Conservation (phyloP, 1,284 basidiomycete species). For the Jaminaea rosea region DNA sequence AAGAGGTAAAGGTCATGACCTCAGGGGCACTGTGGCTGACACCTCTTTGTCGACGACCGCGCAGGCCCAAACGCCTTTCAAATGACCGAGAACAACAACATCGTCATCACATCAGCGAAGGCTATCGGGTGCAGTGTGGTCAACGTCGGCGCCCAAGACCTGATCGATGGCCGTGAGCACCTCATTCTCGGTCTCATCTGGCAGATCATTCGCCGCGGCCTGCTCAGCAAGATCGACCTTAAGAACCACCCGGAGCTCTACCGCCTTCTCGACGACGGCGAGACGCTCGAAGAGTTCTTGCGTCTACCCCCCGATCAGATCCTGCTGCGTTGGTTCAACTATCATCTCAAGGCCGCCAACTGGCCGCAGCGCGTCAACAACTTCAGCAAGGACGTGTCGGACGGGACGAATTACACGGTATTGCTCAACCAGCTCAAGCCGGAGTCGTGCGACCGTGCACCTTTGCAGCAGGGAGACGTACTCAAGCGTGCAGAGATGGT, state of each 20-base stretch:
- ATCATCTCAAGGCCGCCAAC: constrained; percentile 87
- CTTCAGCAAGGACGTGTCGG: constrained; percentile 87
- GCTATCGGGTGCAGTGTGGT: constrained; percentile 97
- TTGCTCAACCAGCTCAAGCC: constrained; percentile 84
- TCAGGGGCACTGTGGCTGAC: too few relatives aligned
- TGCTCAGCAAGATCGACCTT: constrained; percentile 91
- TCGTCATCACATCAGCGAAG: constrained; percentile 94
- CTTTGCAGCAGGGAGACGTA: constrained; percentile 75
- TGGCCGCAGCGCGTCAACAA: constrained; percentile 88
- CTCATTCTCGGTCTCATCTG: constrained; percentile 97
- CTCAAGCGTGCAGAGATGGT: constrained; percentile 79
- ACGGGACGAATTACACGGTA: constrained; percentile 94
- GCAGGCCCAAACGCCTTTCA: constrained; percentile 86
- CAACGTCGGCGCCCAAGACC: constrained; percentile 88
- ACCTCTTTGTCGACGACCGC: too few relatives aligned
- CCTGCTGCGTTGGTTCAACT: constrained; percentile 94
- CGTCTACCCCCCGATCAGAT: constrained; percentile 93
- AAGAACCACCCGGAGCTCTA: constrained; percentile 96
- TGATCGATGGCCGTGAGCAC: constrained; percentile 89
- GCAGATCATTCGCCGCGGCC: constrained; percentile 91
- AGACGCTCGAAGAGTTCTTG: constrained; percentile 91
- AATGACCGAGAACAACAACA: constrained; percentile 99
- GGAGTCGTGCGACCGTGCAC: constrained; percentile 81
- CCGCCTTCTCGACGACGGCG: constrained; percentile 85
- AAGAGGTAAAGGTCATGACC: too few relatives aligned